Percentiles rank a stretch among this genome's conserved stretches.
Evolutionary conservation across 2,329 filamentous ascomycete genomes (phyloP).

Genomic region (Colletotrichum tamarilloi): DNA sequence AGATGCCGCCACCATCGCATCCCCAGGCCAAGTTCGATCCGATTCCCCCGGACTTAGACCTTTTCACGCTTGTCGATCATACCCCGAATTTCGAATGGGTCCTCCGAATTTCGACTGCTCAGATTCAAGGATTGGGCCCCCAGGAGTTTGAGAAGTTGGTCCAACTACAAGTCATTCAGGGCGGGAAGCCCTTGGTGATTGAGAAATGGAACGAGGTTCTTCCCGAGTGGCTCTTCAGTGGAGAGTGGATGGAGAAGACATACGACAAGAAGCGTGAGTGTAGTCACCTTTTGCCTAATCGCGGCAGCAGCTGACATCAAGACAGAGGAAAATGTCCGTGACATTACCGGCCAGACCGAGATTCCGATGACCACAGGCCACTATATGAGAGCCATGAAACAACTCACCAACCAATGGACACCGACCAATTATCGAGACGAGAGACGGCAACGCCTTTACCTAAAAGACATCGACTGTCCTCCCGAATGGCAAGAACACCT

Average conservation of each 20-base stretch:
- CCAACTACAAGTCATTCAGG: slow-evolving; percentile 82
- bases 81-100: slow-evolving; percentile 90
- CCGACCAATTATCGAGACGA: slow-evolving; percentile 81
- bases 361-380: slow-evolving; percentile 89
- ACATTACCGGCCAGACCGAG: slow-evolving; percentile 78
- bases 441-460: slow-evolving; percentile 85
- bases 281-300: not conserved
- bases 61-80: slow-evolving; percentile 78
- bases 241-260: slow-evolving; percentile 82
- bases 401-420: slow-evolving; percentile 85
- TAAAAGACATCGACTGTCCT: slow-evolving; percentile 98
- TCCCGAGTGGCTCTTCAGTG: slow-evolving; percentile 81
- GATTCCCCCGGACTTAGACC: slow-evolving; percentile 85
- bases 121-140: slow-evolving; percentile 81
- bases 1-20: slow-evolving; percentile 80
- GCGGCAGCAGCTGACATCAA: slow-evolving; percentile 37
- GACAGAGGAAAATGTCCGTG: slow-evolving; percentile 84
- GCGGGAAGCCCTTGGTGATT: slow-evolving; percentile 89
- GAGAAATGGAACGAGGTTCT: slow-evolving; percentile 85
- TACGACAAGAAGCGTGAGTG: slow-evolving; percentile 81
- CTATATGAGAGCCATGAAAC: slow-evolving; percentile 88
- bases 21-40: slow-evolving; percentile 93
- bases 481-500: slow-evolving; percentile 86
- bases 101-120: slow-evolving; percentile 80
- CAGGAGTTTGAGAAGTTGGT: slow-evolving; percentile 89